Percentiles rank a stretch among this genome's conserved stretches.
These are phyloP conservation scores for Lichtheimia ramosa DNA, from an alignment of 371 early-diverging fungal genomes.

Conservation along the genomic window DNA sequence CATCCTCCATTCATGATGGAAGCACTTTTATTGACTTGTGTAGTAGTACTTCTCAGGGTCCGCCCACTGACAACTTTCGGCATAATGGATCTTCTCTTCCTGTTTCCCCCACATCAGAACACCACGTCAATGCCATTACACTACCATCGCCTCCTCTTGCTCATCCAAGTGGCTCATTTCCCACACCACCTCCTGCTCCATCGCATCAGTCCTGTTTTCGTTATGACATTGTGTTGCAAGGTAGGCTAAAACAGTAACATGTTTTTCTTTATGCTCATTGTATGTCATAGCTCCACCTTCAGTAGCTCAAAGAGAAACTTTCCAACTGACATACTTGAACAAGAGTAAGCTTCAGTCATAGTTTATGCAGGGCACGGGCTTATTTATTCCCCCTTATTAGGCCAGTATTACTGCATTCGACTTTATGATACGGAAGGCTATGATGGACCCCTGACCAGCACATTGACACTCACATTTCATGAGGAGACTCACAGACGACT, in stretches of 20 bases:
- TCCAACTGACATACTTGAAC: slow-evolving; percentile 59
- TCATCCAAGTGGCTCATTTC: no score
- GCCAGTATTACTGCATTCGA: slow-evolving; percentile 18
- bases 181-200: no score
- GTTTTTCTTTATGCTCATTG: neutral
- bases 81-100: no score
- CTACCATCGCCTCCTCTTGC: no score
- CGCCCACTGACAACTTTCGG: no score
- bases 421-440: slow-evolving; percentile 9
- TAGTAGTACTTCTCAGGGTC: no score
- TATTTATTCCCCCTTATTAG: slow-evolving; percentile 4
- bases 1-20: no score
- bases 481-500: slow-evolving; percentile 67
- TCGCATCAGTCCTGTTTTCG: slow-evolving; percentile 15
- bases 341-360: slow-evolving; percentile 47
- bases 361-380: no score
- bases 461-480: slow-evolving; percentile 68
- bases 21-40: no score
- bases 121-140: no score
- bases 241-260: slow-evolving; percentile 5
- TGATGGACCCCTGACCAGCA: slow-evolving; percentile 57
- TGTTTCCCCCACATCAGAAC: no score
- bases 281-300: slow-evolving; percentile 51
- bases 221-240: slow-evolving; percentile 25
- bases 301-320: slow-evolving; percentile 58